A percentile compares a stretch with the other conserved stretches of the same genome.
phyloP scores from a whole-genome alignment of 768 basidiomycete genomes.

The Podaxis sp. region DNA sequence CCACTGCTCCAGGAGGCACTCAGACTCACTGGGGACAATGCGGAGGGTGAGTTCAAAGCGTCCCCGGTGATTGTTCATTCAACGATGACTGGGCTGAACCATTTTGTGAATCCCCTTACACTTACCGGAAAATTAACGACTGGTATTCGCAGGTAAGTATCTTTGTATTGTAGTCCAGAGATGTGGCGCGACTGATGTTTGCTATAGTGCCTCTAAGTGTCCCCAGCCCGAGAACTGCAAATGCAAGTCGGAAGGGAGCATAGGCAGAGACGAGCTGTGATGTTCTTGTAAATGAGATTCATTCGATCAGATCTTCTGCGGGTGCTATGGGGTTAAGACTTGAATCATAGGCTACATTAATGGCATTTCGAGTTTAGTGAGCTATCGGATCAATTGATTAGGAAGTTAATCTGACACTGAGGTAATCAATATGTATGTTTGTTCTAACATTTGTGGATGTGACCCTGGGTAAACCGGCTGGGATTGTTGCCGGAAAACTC shows the following conservation, averaged over 20 bases:
- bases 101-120: neutral
- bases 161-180: neutral
- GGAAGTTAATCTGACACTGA: neutral
- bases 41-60: conserved; percentile 20
- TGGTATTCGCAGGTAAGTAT: neutral
- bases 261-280: neutral
- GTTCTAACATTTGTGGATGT: neutral
- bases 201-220: neutral
- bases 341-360: too few species aligned
- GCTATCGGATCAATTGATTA: too few species aligned
- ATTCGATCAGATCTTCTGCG: neutral
- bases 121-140: neutral
- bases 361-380: too few species aligned
- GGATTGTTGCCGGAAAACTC: conserved; percentile 5
- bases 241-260: neutral
- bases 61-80: neutral
- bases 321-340: too few species aligned
- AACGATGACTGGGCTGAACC: neutral
- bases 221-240: neutral
- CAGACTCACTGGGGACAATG: conserved; percentile 26
- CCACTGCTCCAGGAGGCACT: conserved; percentile 15
- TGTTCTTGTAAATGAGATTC: neutral
- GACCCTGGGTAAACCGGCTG: conserved; percentile 7
- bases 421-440: neutral
- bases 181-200: neutral